Percentiles rank a stretch among this genome's conserved stretches.
Conservation (phyloP, 140 eudicot genomes). For the Stevia rebaudiana region DNA sequence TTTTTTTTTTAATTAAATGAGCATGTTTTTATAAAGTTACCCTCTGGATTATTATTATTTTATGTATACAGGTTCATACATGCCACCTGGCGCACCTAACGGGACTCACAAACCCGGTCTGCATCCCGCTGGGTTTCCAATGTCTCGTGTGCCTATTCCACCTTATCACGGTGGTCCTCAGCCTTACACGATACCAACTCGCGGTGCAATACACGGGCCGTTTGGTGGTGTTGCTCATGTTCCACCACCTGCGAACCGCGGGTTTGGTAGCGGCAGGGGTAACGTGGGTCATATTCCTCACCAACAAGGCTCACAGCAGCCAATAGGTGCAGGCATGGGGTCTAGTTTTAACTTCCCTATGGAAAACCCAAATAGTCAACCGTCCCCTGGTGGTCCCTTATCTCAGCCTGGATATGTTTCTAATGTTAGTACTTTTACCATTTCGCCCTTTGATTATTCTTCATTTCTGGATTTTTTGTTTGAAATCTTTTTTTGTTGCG, state of each 20-base stretch:
- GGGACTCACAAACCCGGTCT: slow-evolving; percentile 78
- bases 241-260: slow-evolving; percentile 88
- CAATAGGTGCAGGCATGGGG: slow-evolving; percentile 63
- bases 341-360: slow-evolving; percentile 70
- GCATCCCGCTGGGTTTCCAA: slow-evolving; percentile 77
- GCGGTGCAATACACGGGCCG: slow-evolving; percentile 89
- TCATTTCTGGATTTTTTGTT: background rate
- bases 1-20: no score
- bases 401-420: slow-evolving; percentile 96
- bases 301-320: slow-evolving; percentile 49
- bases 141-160: slow-evolving; percentile 80
- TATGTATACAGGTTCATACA: slow-evolving; percentile 50
- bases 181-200: slow-evolving; percentile 91
- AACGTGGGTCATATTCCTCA: slow-evolving; percentile 72
- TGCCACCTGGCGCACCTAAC: slow-evolving; percentile 84
- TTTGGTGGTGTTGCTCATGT: slow-evolving; percentile 87
- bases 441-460: background rate
- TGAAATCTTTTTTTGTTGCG: background rate
- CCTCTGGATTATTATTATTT: background rate
- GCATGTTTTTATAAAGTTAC: background rate
- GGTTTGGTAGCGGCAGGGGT: slow-evolving; percentile 90
- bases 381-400: slow-evolving; percentile 82
- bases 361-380: slow-evolving; percentile 80
- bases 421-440: slow-evolving; percentile 48
- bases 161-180: slow-evolving; percentile 95